phyloP scores from a whole-genome alignment of 306 rosid genomes.

The Cercis canadensis region DNA sequence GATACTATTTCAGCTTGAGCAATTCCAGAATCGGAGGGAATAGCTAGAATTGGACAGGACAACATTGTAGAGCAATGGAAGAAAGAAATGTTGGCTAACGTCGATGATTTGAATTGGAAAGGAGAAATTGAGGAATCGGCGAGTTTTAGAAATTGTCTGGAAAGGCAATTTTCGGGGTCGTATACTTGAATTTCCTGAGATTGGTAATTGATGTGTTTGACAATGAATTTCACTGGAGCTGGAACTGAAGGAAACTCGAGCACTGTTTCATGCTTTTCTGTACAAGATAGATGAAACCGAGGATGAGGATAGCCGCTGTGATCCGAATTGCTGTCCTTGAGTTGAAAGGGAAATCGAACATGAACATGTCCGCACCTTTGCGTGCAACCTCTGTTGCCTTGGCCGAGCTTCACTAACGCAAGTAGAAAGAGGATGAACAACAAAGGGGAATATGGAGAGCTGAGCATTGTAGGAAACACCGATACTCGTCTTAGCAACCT shows the following conservation, averaged over 20 bases:
- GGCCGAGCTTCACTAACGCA: too few relatives aligned
- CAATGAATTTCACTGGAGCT: not conserved
- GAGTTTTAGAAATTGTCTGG: not conserved
- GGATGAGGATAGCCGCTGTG: conserved; percentile 11
- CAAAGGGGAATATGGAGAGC: too few relatives aligned
- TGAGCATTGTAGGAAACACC: too few relatives aligned
- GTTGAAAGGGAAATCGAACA: conserved; percentile 44
- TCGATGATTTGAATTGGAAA: not conserved
- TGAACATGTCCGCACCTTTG: not conserved
- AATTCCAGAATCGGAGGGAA: not conserved
- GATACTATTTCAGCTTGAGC: not conserved
- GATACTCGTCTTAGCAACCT: too few relatives aligned
- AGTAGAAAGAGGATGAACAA: too few relatives aligned
- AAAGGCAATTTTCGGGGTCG: conserved; percentile 1
- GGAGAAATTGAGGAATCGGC: not conserved
- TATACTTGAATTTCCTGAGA: not conserved
- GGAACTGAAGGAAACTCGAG: not conserved
- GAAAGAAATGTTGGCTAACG: not conserved
- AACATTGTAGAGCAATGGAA: not conserved
- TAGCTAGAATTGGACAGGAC: not conserved
- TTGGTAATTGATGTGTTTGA: conserved; percentile 2
- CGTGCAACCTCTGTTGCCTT: too few relatives aligned
- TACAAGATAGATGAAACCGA: conserved; percentile 11
- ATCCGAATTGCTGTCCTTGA: not conserved
- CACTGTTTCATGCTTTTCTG: not conserved